Conservation (phyloP, 1,284 basidiomycete genomes). For the Cutaneotrichosporon sp. region DNA sequence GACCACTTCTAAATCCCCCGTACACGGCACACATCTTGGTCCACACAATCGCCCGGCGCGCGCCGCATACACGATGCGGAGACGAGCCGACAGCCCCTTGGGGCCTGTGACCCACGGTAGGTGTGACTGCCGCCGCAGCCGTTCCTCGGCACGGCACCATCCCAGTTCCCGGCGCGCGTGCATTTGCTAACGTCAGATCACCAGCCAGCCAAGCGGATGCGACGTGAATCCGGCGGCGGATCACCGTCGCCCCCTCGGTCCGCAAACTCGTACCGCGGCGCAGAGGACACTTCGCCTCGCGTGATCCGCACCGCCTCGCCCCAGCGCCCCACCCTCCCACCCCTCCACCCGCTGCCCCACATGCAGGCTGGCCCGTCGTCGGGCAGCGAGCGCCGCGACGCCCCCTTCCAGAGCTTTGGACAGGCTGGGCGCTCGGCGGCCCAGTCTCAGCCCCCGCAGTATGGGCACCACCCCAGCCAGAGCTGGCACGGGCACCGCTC, state of each 20-base stretch:
- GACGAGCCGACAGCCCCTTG: constrained; percentile 21
- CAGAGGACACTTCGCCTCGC: constrained; percentile 17
- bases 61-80: constrained; percentile 12
- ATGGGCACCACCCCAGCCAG: constrained; percentile 3
- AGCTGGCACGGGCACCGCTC: constrained; percentile 22
- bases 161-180: background rate
- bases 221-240: constrained; percentile 12
- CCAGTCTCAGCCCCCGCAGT: background rate
- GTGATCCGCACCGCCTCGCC: constrained; percentile 24
- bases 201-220: constrained; percentile 18
- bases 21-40: background rate
- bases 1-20: background rate
- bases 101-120: constrained; percentile 22
- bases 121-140: constrained; percentile 3
- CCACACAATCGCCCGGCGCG: background rate
- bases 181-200: constrained; percentile 22
- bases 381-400: background rate
- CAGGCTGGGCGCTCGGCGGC: background rate
- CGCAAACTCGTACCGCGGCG: constrained; percentile 8
- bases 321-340: constrained; percentile 17
- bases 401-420: constrained; percentile 8
- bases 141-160: background rate
- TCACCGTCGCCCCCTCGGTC: constrained; percentile 7
- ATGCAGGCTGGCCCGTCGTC: constrained; percentile 1
- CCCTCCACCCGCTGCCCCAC: constrained; percentile 20